These are phyloP conservation scores for Aspergillus sp. DNA, from an alignment of 2,329 filamentous ascomycete genomes.

Conservation along the genomic window DNA sequence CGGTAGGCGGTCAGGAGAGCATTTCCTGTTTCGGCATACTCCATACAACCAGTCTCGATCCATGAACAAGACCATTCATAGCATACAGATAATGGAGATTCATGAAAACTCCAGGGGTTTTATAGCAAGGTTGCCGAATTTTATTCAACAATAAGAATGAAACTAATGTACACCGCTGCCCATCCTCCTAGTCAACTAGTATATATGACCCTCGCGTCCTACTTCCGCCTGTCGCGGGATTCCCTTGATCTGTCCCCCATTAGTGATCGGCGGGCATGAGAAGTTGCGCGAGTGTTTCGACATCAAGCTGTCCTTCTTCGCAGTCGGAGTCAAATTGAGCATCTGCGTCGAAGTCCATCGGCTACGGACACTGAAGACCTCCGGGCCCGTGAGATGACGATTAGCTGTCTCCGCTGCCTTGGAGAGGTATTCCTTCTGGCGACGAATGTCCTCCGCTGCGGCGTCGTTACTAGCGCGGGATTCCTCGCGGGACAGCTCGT, in stretches of 20 bases:
- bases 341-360: slow-evolving; percentile 23
- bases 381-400: slow-evolving; percentile 74
- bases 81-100: too few relatives aligned
- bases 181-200: slow-evolving; percentile 8
- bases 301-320: slow-evolving; percentile 24
- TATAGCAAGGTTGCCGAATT: too few relatives aligned
- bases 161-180: too few relatives aligned
- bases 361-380: slow-evolving; percentile 78
- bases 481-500: slow-evolving; percentile 50
- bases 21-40: neutral
- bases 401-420: slow-evolving; percentile 74
- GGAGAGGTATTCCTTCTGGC: slow-evolving; percentile 66
- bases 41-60: too few relatives aligned
- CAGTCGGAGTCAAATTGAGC: slow-evolving; percentile 28
- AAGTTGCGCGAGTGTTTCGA: slow-evolving; percentile 19
- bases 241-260: slow-evolving; percentile 55
- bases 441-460: slow-evolving; percentile 43
- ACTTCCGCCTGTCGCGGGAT: slow-evolving; percentile 56
- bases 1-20: slow-evolving; percentile 24
- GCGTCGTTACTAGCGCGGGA: slow-evolving; percentile 37
- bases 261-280: slow-evolving; percentile 23
- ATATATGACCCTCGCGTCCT: slow-evolving; percentile 38
- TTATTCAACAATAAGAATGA: neutral
- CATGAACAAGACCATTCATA: too few relatives aligned
- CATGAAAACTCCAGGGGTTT: too few relatives aligned